These are phyloP conservation scores for Seiridium unicorne DNA, from an alignment of 2,329 filamentous ascomycete species.

Conservation along the genomic window DNA sequence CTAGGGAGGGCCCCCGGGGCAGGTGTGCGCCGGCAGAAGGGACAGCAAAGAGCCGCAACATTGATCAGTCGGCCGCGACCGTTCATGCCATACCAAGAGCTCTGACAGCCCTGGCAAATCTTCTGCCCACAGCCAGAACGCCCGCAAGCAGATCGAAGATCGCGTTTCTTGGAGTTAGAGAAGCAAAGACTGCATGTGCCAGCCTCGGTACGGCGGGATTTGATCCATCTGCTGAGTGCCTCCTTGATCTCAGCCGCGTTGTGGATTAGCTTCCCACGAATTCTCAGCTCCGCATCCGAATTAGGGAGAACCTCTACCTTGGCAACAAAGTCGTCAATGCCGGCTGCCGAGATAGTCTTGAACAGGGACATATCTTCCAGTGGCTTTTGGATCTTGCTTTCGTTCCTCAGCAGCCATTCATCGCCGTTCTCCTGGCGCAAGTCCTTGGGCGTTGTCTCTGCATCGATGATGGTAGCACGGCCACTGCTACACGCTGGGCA, in stretches of 20 bases:
- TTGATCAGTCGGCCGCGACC: conserved; percentile 41
- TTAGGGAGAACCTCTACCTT: conserved; percentile 35
- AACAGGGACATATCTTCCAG: conserved; percentile 40
- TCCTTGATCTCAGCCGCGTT: conserved; percentile 35
- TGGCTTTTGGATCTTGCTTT: conserved; percentile 29
- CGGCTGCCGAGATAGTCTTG: conserved; percentile 31
- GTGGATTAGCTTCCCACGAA: conserved; percentile 38
- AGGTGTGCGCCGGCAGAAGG: conserved; percentile 47
- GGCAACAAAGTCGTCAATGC: conserved; percentile 29
- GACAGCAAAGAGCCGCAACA: conserved; percentile 44
- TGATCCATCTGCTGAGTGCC: conserved; percentile 34
- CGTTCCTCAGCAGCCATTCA: conserved; percentile 43
- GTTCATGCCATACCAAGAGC: conserved; percentile 47
- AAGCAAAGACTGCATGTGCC: conserved; percentile 47
- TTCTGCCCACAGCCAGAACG: conserved; percentile 40
- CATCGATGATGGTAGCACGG: conserved; percentile 31
- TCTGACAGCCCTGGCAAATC: conserved; percentile 39
- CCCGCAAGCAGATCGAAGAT: conserved; percentile 41
- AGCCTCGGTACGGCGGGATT: conserved; percentile 33
- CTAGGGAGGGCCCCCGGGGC: conserved; percentile 32
- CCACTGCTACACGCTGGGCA: conserved; percentile 40
- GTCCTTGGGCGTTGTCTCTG: conserved; percentile 33
- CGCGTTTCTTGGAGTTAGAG: conserved; percentile 29
- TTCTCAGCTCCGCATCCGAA: conserved; percentile 20
- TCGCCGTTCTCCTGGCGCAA: conserved; percentile 39